A percentile compares a stretch with the other conserved stretches of the same genome.
Conservation (phyloP, 306 rosid species). For the Sphenostylis stenocarpa region DNA sequence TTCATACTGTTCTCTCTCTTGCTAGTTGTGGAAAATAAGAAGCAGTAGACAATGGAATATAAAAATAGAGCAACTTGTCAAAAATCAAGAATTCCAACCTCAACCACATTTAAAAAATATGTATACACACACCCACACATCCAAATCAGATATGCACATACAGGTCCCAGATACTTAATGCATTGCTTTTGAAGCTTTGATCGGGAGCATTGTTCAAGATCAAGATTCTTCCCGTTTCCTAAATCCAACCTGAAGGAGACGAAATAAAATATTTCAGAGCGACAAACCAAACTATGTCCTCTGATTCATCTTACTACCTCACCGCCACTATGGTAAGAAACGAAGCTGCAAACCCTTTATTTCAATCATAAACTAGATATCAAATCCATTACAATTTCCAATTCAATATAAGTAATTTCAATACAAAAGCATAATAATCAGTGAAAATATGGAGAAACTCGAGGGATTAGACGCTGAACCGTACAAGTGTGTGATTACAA, state of each 20-base stretch:
- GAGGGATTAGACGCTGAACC: background rate
- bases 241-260: constrained; percentile 6
- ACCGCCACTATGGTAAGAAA: background rate
- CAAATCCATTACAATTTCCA: background rate
- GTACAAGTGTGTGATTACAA: background rate
- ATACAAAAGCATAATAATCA: constrained; percentile 6
- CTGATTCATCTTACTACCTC: background rate
- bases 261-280: background rate
- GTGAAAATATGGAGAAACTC: background rate
- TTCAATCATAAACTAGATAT: background rate
- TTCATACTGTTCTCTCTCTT: constrained; percentile 74
- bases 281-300: background rate
- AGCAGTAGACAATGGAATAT: background rate
- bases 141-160: background rate
- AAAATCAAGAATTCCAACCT: background rate
- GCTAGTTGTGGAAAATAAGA: constrained; percentile 43
- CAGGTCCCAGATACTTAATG: constrained; percentile 13
- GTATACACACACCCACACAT: background rate
- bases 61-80: background rate
- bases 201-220: constrained; percentile 9
- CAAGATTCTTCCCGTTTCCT: constrained; percentile 16
- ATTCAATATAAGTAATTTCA: background rate
- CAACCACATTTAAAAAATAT: background rate
- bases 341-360: background rate
- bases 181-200: constrained; percentile 4